Evolutionary conservation across 2,329 filamentous ascomycete genomes (phyloP).

Genomic region (Exophiala calicioides): DNA sequence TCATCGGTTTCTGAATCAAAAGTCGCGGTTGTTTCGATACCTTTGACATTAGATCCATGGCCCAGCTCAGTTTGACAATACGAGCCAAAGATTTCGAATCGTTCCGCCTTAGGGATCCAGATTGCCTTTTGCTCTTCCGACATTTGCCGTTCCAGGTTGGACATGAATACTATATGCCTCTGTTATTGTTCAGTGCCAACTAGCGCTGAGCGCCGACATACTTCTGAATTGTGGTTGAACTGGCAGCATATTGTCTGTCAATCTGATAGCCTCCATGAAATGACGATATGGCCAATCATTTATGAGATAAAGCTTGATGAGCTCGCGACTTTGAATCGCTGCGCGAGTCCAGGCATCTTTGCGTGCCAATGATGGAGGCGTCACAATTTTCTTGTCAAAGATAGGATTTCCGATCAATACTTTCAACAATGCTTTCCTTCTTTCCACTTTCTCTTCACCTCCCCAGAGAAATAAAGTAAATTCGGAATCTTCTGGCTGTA

Average conservation of each 20-base stretch:
- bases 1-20: constrained; percentile 35
- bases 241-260: constrained; percentile 31
- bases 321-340: constrained; percentile 27
- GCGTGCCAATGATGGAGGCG: constrained; percentile 26
- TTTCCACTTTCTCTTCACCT: constrained; percentile 28
- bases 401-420: constrained; percentile 26
- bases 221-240: constrained; percentile 31
- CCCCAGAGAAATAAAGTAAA: constrained; percentile 32
- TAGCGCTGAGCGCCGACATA: neutral
- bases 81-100: constrained; percentile 34
- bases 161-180: constrained; percentile 27
- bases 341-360: constrained; percentile 31
- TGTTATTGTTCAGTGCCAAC: neutral
- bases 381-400: constrained; percentile 28
- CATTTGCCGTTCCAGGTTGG: constrained; percentile 32
- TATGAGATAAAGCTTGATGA: constrained; percentile 27
- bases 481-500: constrained; percentile 2
- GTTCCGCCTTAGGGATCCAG: constrained; percentile 32
- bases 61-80: constrained; percentile 38
- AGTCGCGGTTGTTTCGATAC: constrained; percentile 38
- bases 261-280: constrained; percentile 28
- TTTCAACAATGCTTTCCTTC: constrained; percentile 26
- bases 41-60: constrained; percentile 37
- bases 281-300: constrained; percentile 29
- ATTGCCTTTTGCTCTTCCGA: constrained; percentile 31